A percentile compares a stretch with the other conserved stretches of the same genome.
Conservation (phyloP, 2,329 filamentous ascomycete genomes). For the Colletotrichum karsti region DNA sequence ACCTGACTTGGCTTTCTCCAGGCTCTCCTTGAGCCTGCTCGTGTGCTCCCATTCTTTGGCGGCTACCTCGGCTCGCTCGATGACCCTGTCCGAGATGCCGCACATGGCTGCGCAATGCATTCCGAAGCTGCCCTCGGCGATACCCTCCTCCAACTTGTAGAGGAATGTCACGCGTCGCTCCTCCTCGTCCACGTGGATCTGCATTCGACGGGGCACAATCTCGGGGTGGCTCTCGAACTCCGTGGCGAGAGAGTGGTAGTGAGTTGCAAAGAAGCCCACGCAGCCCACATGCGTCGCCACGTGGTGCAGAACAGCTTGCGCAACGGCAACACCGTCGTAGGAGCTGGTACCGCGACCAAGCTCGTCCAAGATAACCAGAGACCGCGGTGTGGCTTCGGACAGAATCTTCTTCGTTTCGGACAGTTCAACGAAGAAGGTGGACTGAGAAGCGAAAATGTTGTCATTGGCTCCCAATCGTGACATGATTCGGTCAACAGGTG, state of each 20-base stretch:
- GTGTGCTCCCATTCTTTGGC: slow-evolving; percentile 96
- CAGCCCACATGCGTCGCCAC: slow-evolving; percentile 93
- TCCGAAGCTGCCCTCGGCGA: slow-evolving; percentile 95
- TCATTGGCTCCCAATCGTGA: slow-evolving; percentile 96
- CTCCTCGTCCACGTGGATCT: slow-evolving; percentile 89
- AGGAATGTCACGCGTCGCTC: slow-evolving; percentile 92
- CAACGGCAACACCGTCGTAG: slow-evolving; percentile 96
- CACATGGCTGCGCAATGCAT: slow-evolving; percentile 99
- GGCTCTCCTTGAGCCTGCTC: slow-evolving; percentile 84
- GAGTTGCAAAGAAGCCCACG: slow-evolving; percentile 95
- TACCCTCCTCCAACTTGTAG: slow-evolving; percentile 91
- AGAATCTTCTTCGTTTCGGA: slow-evolving; percentile 99
- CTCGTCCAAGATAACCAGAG: slow-evolving; percentile 95
- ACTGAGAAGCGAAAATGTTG: slow-evolving; percentile 98
- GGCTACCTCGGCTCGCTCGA: slow-evolving; percentile 87
- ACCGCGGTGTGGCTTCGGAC: slow-evolving; percentile 90
- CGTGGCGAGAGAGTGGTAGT: slow-evolving; percentile 92
- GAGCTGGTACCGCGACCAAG: slow-evolving; percentile 93
- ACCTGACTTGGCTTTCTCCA: slow-evolving; percentile 81
- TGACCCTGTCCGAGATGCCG: slow-evolving; percentile 84
- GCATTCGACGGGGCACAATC: slow-evolving; percentile 87
- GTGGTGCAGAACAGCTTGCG: slow-evolving; percentile 96
- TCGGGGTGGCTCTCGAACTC: slow-evolving; percentile 93
- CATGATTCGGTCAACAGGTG: slow-evolving; percentile 97
- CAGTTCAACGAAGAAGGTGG: slow-evolving; percentile 97